Percentiles rank a stretch among this genome's conserved stretches.
Conservation (phyloP, 148 eudicot genomes). For the Diospyros kaki region DNA sequence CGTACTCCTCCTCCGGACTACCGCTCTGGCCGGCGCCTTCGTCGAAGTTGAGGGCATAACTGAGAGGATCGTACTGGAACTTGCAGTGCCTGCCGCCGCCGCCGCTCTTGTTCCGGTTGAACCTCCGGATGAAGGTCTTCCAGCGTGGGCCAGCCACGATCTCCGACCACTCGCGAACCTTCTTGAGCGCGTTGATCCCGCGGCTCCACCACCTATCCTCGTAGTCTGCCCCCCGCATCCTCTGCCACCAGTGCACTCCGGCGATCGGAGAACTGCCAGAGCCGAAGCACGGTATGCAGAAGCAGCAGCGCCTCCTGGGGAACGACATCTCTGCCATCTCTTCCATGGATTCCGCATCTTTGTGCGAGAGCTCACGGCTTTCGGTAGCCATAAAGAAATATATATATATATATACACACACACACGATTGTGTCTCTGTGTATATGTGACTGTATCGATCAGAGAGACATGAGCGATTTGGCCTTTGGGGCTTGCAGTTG, state of each 20-base stretch:
- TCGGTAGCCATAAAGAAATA: not conserved
- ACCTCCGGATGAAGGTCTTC: conserved; percentile 83
- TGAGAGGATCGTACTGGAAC: conserved; percentile 68
- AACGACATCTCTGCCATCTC: conserved; percentile 6
- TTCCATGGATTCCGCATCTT: not conserved
- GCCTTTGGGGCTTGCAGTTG: too few relatives aligned
- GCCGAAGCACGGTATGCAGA: conserved; percentile 14
- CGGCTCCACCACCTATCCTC: conserved; percentile 34
- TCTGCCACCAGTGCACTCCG: conserved; percentile 2
- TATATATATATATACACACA: not conserved
- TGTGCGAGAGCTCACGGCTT: not conserved
- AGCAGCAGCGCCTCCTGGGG: conserved; percentile 23
- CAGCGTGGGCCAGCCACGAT: conserved; percentile 68
- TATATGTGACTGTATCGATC: not conserved
- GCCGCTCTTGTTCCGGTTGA: conserved; percentile 29
- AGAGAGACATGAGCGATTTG: not conserved
- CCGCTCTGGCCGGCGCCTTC: conserved; percentile 44
- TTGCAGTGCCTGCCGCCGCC: conserved; percentile 21
- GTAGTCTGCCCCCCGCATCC: conserved; percentile 5
- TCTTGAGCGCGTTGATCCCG: conserved; percentile 47
- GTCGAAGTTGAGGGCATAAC: conserved; percentile 76
- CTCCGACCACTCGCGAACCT: conserved; percentile 83
- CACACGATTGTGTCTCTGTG: not conserved
- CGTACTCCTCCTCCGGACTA: conserved; percentile 29
- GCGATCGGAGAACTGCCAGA: not conserved